phyloP scores from a whole-genome alignment of 2,329 filamentous ascomycete genomes.

The Ascochyta rabiei region DNA sequence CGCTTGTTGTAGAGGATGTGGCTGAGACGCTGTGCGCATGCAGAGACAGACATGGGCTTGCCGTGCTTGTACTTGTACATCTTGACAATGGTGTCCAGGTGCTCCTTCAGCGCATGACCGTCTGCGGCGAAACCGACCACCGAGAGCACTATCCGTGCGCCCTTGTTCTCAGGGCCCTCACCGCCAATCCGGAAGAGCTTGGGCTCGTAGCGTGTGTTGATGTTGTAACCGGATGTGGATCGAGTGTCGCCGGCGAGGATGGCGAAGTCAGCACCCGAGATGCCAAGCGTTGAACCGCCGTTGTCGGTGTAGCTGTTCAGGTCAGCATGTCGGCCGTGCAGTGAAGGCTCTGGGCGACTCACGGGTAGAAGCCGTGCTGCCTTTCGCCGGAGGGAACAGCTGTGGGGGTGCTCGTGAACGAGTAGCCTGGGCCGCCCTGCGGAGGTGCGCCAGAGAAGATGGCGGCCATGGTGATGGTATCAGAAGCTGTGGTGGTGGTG shows the following conservation, averaged over 20 bases:
- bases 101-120: conserved; percentile 90
- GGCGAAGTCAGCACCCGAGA: conserved; percentile 90
- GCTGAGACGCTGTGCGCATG: conserved; percentile 91
- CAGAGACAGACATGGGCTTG: conserved; percentile 92
- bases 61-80: conserved; percentile 99
- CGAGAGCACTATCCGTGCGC: conserved; percentile 85
- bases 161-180: conserved; percentile 81
- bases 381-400: conserved; percentile 56
- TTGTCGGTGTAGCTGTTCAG: conserved; percentile 87
- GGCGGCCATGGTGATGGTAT: conserved; percentile 57
- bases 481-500: conserved; percentile 4
- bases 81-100: conserved; percentile 92
- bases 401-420: conserved; percentile 61
- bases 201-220: conserved; percentile 93
- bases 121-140: conserved; percentile 97
- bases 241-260: conserved; percentile 98
- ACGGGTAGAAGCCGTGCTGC: conserved; percentile 94
- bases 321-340: conserved; percentile 21
- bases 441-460: conserved; percentile 58
- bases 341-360: conserved; percentile 46
- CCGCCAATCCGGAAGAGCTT: conserved; percentile 98
- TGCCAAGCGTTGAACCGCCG: conserved; percentile 93
- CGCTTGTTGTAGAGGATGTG: conserved; percentile 97
- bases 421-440: conserved; percentile 63
- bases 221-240: conserved; percentile 92